Evolutionary conservation across 768 basidiomycete genomes (phyloP).

Genomic region (Phanerochaete sordida): DNA sequence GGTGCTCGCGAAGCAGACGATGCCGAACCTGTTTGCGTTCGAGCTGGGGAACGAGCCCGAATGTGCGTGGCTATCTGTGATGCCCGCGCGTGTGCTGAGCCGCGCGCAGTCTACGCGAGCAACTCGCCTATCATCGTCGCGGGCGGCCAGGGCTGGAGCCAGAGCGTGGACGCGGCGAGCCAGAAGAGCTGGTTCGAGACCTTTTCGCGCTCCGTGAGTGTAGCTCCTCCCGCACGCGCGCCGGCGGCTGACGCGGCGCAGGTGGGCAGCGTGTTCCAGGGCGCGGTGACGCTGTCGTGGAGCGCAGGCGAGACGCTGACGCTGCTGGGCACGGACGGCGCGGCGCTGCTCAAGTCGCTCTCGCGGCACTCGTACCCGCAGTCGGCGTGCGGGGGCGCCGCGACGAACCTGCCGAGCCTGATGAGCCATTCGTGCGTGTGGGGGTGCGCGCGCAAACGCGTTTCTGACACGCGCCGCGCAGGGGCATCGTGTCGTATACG

Average conservation of each 20-base stretch:
- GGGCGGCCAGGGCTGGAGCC: conserved; percentile 29
- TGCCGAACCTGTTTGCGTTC: conserved; percentile 33
- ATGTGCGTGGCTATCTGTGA: conserved; percentile 19
- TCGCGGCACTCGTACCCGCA: conserved; percentile 36
- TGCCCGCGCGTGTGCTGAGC: neutral
- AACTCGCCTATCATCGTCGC: conserved; percentile 30
- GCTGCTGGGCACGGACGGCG: conserved; percentile 23
- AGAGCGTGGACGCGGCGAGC: conserved; percentile 28
- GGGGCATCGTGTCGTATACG: conserved; percentile 34
- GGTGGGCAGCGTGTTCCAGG: conserved; percentile 35
- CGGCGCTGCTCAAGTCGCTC: conserved; percentile 28
- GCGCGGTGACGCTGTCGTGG: conserved; percentile 34
- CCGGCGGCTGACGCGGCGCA: conserved; percentile 8
- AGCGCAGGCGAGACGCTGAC: conserved; percentile 29
- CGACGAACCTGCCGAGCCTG: conserved; percentile 30
- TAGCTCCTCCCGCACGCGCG: neutral
- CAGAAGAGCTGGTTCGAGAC: conserved; percentile 31
- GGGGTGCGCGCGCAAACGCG: neutral
- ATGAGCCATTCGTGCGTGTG: conserved; percentile 33
- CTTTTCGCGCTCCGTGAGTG: conserved; percentile 26
- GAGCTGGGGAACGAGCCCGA: conserved; percentile 39
- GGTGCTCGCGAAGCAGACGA: conserved; percentile 25
- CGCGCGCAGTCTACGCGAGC: conserved; percentile 26
- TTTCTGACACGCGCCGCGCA: conserved; percentile 4
- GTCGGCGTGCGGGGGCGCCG: conserved; percentile 34